Evolutionary conservation across 1,139 yeast genomes (phyloP), one percentile per base, ranked within the genome.

Genomic region (Entelexis paramagnoliae): DNA sequence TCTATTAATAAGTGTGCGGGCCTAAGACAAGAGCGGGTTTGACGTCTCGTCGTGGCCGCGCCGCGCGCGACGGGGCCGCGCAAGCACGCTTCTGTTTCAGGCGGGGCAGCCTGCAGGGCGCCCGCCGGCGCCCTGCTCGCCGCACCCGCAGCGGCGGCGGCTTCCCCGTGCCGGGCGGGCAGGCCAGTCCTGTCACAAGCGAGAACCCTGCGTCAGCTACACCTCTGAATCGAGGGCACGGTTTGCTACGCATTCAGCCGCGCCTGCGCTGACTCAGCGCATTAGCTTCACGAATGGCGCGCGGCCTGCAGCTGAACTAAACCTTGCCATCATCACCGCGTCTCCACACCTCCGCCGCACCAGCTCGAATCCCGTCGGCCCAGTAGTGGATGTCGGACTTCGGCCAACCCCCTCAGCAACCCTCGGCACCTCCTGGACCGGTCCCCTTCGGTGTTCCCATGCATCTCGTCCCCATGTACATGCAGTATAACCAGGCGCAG

Each of bases 371-470:
- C 11, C 11, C 9, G 19, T 19, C 9, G 45, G 45, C 34, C 29
- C 34, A 11, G 16, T 14, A 26, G 48, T 40, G 19, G 20, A 52
- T 52, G 55, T 50, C 55, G 11, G 51, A 51, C 45, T 50, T 45
- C 48, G 55, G 55, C 28, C 55, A 52, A 29, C 36, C 45, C 19
- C 55, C 55, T 17, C 55, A 42, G 38, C 55, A 49, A 17, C 20
- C 39, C 17, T 38, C 49, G n/a, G 46, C 53, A 20, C 36, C 52
- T 5, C 49, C 51, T 17, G 54, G 54, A 3, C 11, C 51, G 11
- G 29, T 51, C 14, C 51, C 49, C 19, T 48, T 44, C 17, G 51
- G 51, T 26, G 39, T 50, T n/a, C 53, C 50, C 16, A 44, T 50
- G 51, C 49, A 50, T 29, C 35, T 50, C 35, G 38, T 52, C 14